Evolutionary conservation across 371 early-diverging fungal species (phyloP).

Genomic region (Syncephalis fuscata): DNA sequence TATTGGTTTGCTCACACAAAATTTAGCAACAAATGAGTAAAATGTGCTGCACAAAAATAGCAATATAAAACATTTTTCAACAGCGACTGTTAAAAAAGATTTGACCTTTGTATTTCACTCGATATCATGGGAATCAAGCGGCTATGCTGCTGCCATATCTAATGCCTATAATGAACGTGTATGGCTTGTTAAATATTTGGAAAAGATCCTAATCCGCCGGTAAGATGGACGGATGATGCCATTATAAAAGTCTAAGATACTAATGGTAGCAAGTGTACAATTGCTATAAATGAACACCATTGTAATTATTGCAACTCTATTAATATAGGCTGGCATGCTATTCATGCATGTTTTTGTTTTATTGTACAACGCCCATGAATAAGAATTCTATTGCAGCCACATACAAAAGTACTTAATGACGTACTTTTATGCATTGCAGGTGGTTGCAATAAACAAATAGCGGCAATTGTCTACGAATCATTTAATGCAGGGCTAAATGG

Average conservation of each 20-base stretch:
- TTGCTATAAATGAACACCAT: not conserved
- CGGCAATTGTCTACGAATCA: slow-evolving; percentile 82
- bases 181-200: slow-evolving; percentile 72
- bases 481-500: slow-evolving; percentile 62
- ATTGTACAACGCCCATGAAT: slow-evolving; percentile 89
- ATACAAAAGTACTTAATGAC: slow-evolving; percentile 76
- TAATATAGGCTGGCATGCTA: slow-evolving; percentile 56
- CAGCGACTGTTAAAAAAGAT: slow-evolving; percentile 36
- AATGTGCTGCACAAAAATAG: no score
- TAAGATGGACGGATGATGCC: slow-evolving; percentile 58
- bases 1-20: no score
- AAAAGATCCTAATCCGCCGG: slow-evolving; percentile 60
- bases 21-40: slow-evolving; percentile 67
- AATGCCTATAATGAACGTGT: slow-evolving; percentile 68
- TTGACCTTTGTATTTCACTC: slow-evolving; percentile 82
- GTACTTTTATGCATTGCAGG: slow-evolving; percentile 87
- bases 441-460: slow-evolving; percentile 92
- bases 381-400: slow-evolving; percentile 65
- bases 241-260: slow-evolving; percentile 59
- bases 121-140: slow-evolving; percentile 81
- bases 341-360: slow-evolving; percentile 83
- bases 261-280: slow-evolving; percentile 19
- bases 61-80: no score
- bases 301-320: no score
- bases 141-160: slow-evolving; percentile 79